Percentiles rank a stretch among this genome's conserved stretches.
These are phyloP conservation scores for Plantago ovata DNA, from an alignment of 257 asterid genomes.

Conservation along the genomic window DNA sequence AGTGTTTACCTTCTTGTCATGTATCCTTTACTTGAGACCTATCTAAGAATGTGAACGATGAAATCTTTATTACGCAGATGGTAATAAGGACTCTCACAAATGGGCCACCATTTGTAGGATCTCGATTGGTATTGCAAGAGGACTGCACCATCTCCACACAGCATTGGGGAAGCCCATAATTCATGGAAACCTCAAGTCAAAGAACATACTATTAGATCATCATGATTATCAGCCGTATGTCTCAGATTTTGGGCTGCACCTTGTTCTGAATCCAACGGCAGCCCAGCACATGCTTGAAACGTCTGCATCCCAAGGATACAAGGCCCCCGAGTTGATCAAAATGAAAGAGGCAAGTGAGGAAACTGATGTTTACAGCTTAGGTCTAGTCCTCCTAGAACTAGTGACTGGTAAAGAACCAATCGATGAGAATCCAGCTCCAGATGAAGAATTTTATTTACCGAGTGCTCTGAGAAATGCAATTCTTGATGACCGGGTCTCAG, in stretches of 20 bases:
- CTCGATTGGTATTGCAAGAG: conserved; percentile 63
- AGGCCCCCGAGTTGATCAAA: conserved; percentile 77
- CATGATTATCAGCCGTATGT: conserved; percentile 52
- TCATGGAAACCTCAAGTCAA: conserved; percentile 86
- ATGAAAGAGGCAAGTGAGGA: conserved; percentile 63
- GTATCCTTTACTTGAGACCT: background rate
- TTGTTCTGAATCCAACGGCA: conserved; percentile 54
- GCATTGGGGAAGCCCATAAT: conserved; percentile 48
- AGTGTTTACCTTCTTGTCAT: background rate
- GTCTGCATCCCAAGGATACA: conserved; percentile 68
- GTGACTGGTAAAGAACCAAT: conserved; percentile 65
- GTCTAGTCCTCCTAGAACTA: conserved; percentile 68
- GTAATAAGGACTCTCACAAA: conserved; percentile 54
- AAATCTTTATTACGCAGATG: conserved; percentile 40
- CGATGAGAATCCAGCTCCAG: conserved; percentile 39
- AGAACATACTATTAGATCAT: conserved; percentile 59
- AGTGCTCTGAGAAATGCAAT: conserved; percentile 56
- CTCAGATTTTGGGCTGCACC: conserved; percentile 77
- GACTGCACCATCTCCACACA: conserved; percentile 62
- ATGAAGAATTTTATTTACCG: conserved; percentile 59
- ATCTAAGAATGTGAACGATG: background rate
- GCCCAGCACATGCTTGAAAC: conserved; percentile 74
- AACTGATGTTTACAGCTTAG: conserved; percentile 75
- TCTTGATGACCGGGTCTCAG: conserved; percentile 56
- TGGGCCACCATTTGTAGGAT: conserved; percentile 68